Base-by-base conservation (phyloP, 805 yeast species). In the Yarrowia osloensis region DNA sequence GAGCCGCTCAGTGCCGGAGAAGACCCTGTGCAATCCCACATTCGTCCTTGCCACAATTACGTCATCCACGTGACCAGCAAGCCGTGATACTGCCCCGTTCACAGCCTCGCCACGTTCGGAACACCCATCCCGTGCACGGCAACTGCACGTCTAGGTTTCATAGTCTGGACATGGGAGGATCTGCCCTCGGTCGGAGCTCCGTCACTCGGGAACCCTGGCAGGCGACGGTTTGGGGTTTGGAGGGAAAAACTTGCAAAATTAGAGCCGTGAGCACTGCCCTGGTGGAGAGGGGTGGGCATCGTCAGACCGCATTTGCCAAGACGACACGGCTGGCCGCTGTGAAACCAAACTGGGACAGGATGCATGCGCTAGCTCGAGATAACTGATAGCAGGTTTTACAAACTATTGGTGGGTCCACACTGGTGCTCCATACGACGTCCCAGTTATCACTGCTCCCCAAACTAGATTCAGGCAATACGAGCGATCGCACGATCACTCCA, bases 191-290 rank as follows among this genome's bases (percentile, higher is more conserved):
- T 26, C 35, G 52, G 35, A 26, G 33, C 28, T 47, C 9, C 17
- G 29, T 22, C 49, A 22, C 8, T 6, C 21, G 6, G 2, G 22
- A n/a, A 5, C 22, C 42, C 21, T 3, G 12, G 42, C 5, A 37
- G 12, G n/a, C 42, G 42, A n/a, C 42, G 42, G 3, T 13, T 46
- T 46, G 31, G 31, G 55, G 55, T 21, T 19, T 31, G 26, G 35
- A n/a, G 31, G 29, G 35, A n/a, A 49, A 29, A 49, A 46, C 12
- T 11, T 4, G 26, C 12, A 24, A 46, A 29, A 28, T 12, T 46
- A 11, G 15, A 47, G 55, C 26, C 55, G n/a, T 31, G 19, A 9
- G 57, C 57, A 50, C 57, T 50, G 57, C 57, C 57, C 57, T 5
- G 40, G 40, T 21, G 40, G 55, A 49, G 39, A 13, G 26, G 26